A percentile compares a stretch with the other conserved stretches of the same genome.
phyloP scores from a whole-genome alignment of 2,329 filamentous ascomycete genomes.

The Fusarium nodosum region DNA sequence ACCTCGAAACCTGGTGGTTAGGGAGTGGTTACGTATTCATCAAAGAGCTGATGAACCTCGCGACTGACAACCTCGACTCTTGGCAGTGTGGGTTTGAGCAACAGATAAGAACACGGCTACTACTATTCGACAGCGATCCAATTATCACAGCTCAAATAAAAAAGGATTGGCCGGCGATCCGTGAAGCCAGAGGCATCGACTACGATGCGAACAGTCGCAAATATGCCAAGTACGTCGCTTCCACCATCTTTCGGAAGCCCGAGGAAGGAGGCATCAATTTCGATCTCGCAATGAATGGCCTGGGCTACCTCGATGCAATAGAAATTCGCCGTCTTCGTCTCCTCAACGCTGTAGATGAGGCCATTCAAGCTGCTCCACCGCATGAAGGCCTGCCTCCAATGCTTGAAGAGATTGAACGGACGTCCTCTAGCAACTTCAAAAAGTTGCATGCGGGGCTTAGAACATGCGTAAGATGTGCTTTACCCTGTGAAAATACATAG shows the following conservation, averaged over 20 bases:
- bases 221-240: constrained; percentile 44
- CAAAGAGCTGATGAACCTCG: constrained; percentile 44
- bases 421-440: constrained; percentile 49
- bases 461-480: constrained; percentile 48
- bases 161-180: constrained; percentile 40
- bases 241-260: constrained; percentile 48
- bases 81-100: constrained; percentile 54
- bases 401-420: constrained; percentile 51
- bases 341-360: constrained; percentile 42
- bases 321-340: constrained; percentile 53
- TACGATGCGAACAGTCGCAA: constrained; percentile 50
- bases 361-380: constrained; percentile 26
- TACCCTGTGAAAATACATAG: background rate
- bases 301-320: constrained; percentile 52
- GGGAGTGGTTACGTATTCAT: constrained; percentile 46
- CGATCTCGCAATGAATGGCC: constrained; percentile 49
- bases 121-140: constrained; percentile 52
- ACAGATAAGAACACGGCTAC: constrained; percentile 50
- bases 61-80: constrained; percentile 33
- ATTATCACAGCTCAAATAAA: constrained; percentile 39
- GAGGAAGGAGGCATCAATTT: constrained; percentile 51
- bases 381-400: constrained; percentile 36
- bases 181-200: constrained; percentile 27
- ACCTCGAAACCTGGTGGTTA: constrained; percentile 56
- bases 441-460: constrained; percentile 54